Evolutionary conservation across 176 grass and related monocot genomes (phyloP).

Genomic region (Oryza brachyantha): DNA sequence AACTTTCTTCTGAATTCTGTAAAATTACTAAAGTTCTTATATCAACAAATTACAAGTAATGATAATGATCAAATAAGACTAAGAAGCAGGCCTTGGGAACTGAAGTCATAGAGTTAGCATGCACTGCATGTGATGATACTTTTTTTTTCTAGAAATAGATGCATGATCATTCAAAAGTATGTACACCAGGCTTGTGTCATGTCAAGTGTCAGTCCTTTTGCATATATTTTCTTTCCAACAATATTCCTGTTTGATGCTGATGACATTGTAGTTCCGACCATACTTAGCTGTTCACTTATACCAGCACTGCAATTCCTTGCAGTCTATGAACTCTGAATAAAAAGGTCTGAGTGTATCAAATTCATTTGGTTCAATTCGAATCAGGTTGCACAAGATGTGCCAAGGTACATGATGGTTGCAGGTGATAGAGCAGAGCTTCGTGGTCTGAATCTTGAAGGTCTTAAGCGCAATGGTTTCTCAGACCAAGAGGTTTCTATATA

Average conservation of each 20-base stretch:
- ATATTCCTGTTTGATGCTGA: slow-evolving; percentile 16
- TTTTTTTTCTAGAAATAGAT: slow-evolving; percentile 20
- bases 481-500: slow-evolving; percentile 52
- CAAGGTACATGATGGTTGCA: slow-evolving; percentile 84
- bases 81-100: neutral
- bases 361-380: slow-evolving; percentile 26
- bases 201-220: slow-evolving; percentile 10
- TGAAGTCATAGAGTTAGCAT: neutral
- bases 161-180: neutral
- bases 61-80: slow-evolving; percentile 8
- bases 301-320: neutral
- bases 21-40: neutral
- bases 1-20: neutral
- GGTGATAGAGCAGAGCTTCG: slow-evolving; percentile 83
- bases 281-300: neutral
- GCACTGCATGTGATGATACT: neutral
- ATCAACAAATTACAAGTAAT: neutral
- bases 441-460: slow-evolving; percentile 87
- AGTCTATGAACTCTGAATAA: slow-evolving; percentile 18
- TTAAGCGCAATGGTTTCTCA: slow-evolving; percentile 66
- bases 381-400: slow-evolving; percentile 89
- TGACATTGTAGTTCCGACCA: neutral
- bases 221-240: neutral
- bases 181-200: neutral
- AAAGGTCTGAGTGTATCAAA: neutral